phyloP scores from a whole-genome alignment of 23 red algal genomes.

The Cyanidium caldarium region DNA sequence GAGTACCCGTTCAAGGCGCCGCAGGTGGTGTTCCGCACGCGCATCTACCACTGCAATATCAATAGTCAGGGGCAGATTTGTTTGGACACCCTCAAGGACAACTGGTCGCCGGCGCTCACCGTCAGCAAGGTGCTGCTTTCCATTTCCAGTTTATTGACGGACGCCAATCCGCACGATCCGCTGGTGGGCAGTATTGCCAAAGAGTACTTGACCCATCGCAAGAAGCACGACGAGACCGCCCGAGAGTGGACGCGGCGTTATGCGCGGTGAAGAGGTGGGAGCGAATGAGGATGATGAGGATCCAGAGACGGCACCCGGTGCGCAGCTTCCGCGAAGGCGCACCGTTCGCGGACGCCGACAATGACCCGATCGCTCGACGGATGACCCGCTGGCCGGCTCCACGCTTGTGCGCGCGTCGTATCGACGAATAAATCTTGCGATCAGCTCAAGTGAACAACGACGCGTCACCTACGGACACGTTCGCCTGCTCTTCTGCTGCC shows the following conservation, averaged over 20 bases:
- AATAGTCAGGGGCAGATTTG: conserved; percentile 52
- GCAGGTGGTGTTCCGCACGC: conserved; percentile 67
- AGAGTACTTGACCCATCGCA: conserved; percentile 55
- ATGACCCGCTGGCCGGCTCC: too few species aligned
- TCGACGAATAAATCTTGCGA: too few species aligned
- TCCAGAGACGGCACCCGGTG: too few species aligned
- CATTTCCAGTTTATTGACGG: conserved; percentile 44
- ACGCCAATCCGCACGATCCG: conserved; percentile 69
- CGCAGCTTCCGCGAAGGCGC: too few species aligned
- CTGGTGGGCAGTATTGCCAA: conserved; percentile 59
- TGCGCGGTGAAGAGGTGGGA: conserved; percentile 36
- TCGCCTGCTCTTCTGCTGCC: too few species aligned
- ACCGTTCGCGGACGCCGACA: too few species aligned
- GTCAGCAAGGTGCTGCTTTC: conserved; percentile 52
- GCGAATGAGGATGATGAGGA: too few species aligned
- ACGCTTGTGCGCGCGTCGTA: too few species aligned
- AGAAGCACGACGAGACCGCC: conserved; percentile 59
- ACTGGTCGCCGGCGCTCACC: conserved; percentile 59
- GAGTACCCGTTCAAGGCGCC: conserved; percentile 96
- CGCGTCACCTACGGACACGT: too few species aligned
- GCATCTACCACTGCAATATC: conserved; percentile 97
- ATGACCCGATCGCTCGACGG: too few species aligned
- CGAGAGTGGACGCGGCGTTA: conserved; percentile 86
- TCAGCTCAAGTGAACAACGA: too few species aligned
- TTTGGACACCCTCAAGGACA: conserved; percentile 33